Percentiles rank a stretch among this genome's conserved stretches.
Conservation (phyloP, 768 basidiomycete species). For the Podaxis rugospora region DNA sequence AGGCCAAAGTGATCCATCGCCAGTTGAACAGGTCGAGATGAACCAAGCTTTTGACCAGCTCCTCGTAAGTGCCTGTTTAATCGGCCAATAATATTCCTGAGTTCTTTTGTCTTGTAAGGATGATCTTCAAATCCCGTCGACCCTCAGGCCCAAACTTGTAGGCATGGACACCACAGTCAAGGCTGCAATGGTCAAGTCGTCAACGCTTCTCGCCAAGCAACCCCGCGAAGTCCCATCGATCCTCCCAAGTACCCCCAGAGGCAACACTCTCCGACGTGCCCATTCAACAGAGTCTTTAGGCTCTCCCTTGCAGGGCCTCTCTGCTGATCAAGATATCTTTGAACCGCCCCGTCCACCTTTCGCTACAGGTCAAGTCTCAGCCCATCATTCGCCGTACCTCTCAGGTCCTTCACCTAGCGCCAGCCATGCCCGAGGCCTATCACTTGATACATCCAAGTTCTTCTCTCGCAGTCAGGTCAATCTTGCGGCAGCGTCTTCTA, state of each 20-base stretch:
- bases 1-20: conserved; percentile 26
- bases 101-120: conserved; percentile 44
- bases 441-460: conserved; percentile 49
- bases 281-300: conserved; percentile 70
- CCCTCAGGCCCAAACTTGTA: conserved; percentile 70
- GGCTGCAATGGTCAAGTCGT: conserved; percentile 88
- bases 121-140: conserved; percentile 82
- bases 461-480: conserved; percentile 52
- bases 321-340: conserved; percentile 31
- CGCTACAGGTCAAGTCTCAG: conserved; percentile 32
- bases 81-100: neutral
- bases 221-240: conserved; percentile 22
- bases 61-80: conserved; percentile 46
- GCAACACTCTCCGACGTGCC: conserved; percentile 52
- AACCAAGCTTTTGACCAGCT: conserved; percentile 78
- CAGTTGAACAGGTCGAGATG: conserved; percentile 34
- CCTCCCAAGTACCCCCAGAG: conserved; percentile 46
- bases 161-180: conserved; percentile 85
- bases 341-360: conserved; percentile 33
- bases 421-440: conserved; percentile 53
- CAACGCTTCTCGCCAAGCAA: conserved; percentile 53
- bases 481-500: conserved; percentile 31
- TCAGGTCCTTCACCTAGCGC: conserved; percentile 30
- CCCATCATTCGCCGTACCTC: conserved; percentile 35
- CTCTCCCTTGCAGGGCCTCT: conserved; percentile 44